Percentiles rank a stretch among this genome's conserved stretches.
Conservation (phyloP, 352 stramenopile species). For the Phytophthora parvispora region DNA sequence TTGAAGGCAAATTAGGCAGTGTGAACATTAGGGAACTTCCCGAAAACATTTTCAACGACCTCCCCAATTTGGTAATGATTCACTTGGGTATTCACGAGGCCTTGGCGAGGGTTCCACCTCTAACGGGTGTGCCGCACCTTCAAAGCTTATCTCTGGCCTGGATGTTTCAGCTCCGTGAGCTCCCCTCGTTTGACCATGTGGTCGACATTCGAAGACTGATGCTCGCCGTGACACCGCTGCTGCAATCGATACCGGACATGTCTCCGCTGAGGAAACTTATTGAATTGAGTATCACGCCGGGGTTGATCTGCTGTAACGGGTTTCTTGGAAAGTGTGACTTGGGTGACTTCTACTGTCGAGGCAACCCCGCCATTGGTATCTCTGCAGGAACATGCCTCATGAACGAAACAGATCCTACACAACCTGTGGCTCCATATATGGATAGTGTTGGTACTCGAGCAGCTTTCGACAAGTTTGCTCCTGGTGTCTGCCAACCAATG, state of each 20-base stretch:
- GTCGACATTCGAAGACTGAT: constrained; percentile 10
- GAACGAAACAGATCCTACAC: neutral
- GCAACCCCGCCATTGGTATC: constrained; percentile 1
- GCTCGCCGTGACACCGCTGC: constrained; percentile 6
- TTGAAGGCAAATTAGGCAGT: neutral
- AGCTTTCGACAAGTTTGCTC: constrained; percentile 12
- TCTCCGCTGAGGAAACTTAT: constrained; percentile 13
- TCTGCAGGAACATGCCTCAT: constrained; percentile 12
- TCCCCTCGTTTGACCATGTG: constrained; percentile 23
- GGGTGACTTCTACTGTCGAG: constrained; percentile 10
- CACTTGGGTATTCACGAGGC: neutral
- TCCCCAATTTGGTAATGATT: neutral
- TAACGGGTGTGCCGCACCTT: neutral
- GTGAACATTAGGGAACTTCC: neutral
- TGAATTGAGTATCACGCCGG: constrained; percentile 21
- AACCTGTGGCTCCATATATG: constrained; percentile 2
- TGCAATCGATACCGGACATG: constrained; percentile 33
- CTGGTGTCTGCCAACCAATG: constrained; percentile 2
- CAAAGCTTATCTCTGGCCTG: constrained; percentile 17
- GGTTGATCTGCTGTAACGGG: constrained; percentile 23
- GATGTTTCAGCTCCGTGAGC: constrained; percentile 11
- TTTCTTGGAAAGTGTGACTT: constrained; percentile 18
- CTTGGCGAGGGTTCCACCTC: neutral
- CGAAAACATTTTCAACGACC: neutral
- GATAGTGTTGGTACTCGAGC: constrained; percentile 2